These are phyloP conservation scores for Lachnellula willkommii DNA, from an alignment of 2,329 filamentous ascomycete genomes.

Conservation along the genomic window DNA sequence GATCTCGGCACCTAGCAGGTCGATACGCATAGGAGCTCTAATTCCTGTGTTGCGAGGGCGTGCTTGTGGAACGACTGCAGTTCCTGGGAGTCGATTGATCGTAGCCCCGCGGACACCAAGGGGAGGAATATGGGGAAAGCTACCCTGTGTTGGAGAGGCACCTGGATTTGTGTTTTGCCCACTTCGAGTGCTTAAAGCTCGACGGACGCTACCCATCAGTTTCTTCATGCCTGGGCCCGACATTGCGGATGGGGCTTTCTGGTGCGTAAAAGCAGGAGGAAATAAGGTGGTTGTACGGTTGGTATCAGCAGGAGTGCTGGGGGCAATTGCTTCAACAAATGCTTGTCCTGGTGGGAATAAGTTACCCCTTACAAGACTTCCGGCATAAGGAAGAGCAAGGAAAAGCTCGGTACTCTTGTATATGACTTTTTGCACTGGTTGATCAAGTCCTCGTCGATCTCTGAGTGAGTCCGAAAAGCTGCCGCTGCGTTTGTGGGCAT, in stretches of 20 bases:
- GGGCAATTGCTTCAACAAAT: conserved; percentile 63
- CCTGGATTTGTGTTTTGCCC: conserved; percentile 18
- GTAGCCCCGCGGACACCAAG: conserved; percentile 40
- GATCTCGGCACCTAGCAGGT: conserved; percentile 73
- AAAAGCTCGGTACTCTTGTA: conserved; percentile 53
- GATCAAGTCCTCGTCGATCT: conserved; percentile 49
- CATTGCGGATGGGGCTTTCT: conserved; percentile 53
- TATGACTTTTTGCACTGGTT: conserved; percentile 41
- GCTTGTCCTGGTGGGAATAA: conserved; percentile 77
- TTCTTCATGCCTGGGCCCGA: conserved; percentile 75
- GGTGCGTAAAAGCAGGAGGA: conserved; percentile 32
- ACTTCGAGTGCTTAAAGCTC: conserved; percentile 61
- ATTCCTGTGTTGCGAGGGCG: conserved; percentile 39
- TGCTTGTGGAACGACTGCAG: conserved; percentile 54
- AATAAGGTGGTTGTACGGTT: conserved; percentile 51
- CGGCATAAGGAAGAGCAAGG: conserved; percentile 63
- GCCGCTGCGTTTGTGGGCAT: conserved; percentile 73
- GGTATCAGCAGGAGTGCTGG: conserved; percentile 41
- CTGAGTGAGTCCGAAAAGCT: conserved; percentile 82
- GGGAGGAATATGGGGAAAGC: conserved; percentile 30
- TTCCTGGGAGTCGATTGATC: conserved; percentile 54
- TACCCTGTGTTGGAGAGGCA: conserved; percentile 33
- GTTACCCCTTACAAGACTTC: conserved; percentile 82
- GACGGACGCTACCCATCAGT: conserved; percentile 78
- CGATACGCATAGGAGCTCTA: conserved; percentile 62